phyloP scores from a whole-genome alignment of 2,329 filamentous ascomycete species.

The Phialophora expanda region DNA sequence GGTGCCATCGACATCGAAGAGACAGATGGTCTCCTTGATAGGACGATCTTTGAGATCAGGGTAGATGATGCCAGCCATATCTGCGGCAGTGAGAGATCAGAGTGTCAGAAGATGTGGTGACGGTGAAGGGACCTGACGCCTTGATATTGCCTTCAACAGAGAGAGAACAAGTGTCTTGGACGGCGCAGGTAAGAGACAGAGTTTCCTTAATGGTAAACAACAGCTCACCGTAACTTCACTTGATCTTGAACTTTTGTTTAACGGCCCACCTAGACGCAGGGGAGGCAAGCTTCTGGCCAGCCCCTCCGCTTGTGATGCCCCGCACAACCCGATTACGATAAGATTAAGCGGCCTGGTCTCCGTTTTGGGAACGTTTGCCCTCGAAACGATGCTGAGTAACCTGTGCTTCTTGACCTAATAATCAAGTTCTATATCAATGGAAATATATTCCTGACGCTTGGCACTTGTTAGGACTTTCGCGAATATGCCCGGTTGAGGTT shows the following conservation, averaged over 20 bases:
- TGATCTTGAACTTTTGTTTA: slow-evolving; percentile 6
- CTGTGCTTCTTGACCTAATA: background rate
- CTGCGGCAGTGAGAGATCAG: slow-evolving; percentile 10
- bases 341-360: slow-evolving; percentile 3
- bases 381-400: background rate
- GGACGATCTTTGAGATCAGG: slow-evolving; percentile 82
- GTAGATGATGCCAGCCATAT: slow-evolving; percentile 52
- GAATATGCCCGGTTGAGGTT: background rate
- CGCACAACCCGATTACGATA: slow-evolving; percentile 1
- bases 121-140: background rate
- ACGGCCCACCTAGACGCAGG: slow-evolving; percentile 5
- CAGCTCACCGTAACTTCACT: slow-evolving; percentile 22
- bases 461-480: background rate
- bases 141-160: background rate
- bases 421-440: background rate
- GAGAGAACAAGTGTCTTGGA: slow-evolving; percentile 2
- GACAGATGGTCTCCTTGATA: slow-evolving; percentile 87
- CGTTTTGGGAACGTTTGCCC: background rate
- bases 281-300: background rate
- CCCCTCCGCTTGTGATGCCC: slow-evolving; percentile 5
- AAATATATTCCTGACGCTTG: background rate
- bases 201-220: slow-evolving; percentile 7
- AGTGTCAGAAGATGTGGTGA: background rate
- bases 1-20: slow-evolving; percentile 96
- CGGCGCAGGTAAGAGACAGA: background rate